Evolutionary conservation across 352 stramenopile genomes (phyloP), one percentile per base, ranked within the genome.

Genomic region (Phytophthora constricta): DNA sequence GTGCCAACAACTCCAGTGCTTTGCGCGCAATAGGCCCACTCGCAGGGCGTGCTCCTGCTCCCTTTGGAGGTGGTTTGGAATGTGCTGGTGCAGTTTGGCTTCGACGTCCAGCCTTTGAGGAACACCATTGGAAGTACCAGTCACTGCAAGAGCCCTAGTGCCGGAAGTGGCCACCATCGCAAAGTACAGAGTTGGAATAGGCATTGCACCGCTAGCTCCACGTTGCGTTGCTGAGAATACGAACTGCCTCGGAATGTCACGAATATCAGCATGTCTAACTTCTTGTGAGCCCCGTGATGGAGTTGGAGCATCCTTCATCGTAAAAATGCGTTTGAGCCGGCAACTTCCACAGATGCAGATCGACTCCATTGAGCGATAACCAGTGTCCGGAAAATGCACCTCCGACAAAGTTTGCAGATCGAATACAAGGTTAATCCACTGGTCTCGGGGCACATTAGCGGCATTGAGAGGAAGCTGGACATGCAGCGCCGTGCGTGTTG

Each of bases 281-380:
- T 25, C 27, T 22, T 71, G 54, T 20, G 65, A 51, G 2, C 48
- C 27, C 22, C 43, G 50, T 17, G 68, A 69, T 27, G 72, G 68
- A 25, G 47, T 56, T 0, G 89, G 89, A 8, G 83, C 81, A 33
- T 96, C 86, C 43, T 95, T 96, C 78, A 93, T 92, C 5, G 87
- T 95, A 61, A 96, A 96, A 34, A 96, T 74, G 5, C 85, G 82
- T 62, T 93, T 92, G 17, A 96, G 71, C 9, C 82, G 75, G 51
- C 86, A 96, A 37, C 74, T 90, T 2, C 87, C 87, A 22, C 76
- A 82, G 46, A 95, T 77, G 39, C 74, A 86, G 47, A 96, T 72
- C 5, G 82, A 90, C 51, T 96, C 89, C 70, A 95, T 87, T 5
- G 82, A 90, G 9, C 88, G 84, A 57, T 84, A 92, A 14, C 74